Percentiles rank a stretch among this genome's conserved stretches.
Evolutionary conservation across 345 rosid species (phyloP).

Genomic region (Salix purpurea): DNA sequence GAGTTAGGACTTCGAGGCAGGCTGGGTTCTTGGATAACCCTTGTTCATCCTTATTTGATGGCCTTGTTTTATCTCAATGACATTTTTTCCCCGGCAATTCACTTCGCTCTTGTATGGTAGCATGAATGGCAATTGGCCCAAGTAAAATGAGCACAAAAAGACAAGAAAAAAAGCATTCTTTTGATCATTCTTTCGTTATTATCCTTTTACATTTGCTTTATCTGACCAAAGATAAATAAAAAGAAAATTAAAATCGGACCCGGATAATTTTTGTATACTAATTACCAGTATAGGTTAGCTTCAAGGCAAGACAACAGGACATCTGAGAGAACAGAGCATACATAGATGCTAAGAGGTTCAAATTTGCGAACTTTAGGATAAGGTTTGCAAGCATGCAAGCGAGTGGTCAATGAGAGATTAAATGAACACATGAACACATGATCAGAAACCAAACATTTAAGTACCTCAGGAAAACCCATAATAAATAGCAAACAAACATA

Average conservation of each 20-base stretch:
- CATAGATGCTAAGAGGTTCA: neutral
- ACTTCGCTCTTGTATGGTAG: neutral
- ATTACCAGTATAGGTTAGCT: neutral
- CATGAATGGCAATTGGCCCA: neutral
- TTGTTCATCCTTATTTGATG: neutral
- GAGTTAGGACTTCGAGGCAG: neutral
- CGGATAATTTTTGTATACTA: neutral
- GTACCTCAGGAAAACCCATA: neutral
- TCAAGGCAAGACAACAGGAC: neutral
- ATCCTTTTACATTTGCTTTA: neutral
- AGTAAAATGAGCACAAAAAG: neutral
- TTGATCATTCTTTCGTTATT: neutral
- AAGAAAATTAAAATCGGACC: neutral
- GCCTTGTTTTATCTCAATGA: neutral
- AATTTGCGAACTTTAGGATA: neutral
- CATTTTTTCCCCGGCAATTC: neutral
- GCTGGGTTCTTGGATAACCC: neutral
- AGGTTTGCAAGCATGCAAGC: neutral
- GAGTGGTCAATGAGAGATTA: neutral
- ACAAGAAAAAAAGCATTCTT: neutral
- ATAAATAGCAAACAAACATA: neutral
- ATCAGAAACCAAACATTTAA: neutral
- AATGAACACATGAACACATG: neutral
- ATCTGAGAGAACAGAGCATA: neutral
- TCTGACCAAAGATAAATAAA: neutral